Base-by-base conservation (phyloP, 768 basidiomycete species). In the Podaxis pistillaris region DNA sequence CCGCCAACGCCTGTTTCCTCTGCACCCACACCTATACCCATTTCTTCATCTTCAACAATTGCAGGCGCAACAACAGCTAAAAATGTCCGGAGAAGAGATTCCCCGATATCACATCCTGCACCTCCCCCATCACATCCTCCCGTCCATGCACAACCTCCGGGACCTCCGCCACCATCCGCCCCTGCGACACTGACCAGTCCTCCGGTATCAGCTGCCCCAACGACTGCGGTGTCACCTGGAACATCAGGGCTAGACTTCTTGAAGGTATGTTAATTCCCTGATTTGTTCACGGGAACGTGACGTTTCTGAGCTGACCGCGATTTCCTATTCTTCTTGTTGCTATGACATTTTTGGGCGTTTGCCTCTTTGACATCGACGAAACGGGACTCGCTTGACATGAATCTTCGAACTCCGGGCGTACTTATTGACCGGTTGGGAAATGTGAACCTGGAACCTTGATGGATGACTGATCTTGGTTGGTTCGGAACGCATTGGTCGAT, bases 221-320 rank as follows among this genome's bases (percentile, higher is more conserved):
- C 56, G 26, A 22, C 60, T 50, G 30, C 65, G 33, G 52, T 56
- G 50, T 54, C 67, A 30, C 58, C 66, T 22, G 62, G 64, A 49
- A 61, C 63, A 8, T 38, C 64, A 13, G 68, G 63, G 36, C 58
- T 75, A 26, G 73, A 76, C 68, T 76, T 73, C 60, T 30, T 67
- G 36, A 74, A 72, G 68, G 75, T 75, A 17, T 40, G 69, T 66
- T 61, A 33, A 28, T 37, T 52, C 30, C 15, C 38, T 19, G 58
- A 26, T 58, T 60, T 50, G 36, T 36, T 15, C 28, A 53, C 26
- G 50, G 50, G 46, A 56, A 58, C n/a, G 30, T 52, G 46, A 53
- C 46, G 50, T 47, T 50, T 59, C 55, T 46, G 28, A 63, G 41
- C 49, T 56, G 46, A 50, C 46, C 37, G 40, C 12, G 28, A n/a